A percentile compares a stretch with the other conserved stretches of the same genome.
These are phyloP conservation scores for Chytriomyces sp. DNA, from an alignment of 192 early-diverging fungal species.

Conservation along the genomic window DNA sequence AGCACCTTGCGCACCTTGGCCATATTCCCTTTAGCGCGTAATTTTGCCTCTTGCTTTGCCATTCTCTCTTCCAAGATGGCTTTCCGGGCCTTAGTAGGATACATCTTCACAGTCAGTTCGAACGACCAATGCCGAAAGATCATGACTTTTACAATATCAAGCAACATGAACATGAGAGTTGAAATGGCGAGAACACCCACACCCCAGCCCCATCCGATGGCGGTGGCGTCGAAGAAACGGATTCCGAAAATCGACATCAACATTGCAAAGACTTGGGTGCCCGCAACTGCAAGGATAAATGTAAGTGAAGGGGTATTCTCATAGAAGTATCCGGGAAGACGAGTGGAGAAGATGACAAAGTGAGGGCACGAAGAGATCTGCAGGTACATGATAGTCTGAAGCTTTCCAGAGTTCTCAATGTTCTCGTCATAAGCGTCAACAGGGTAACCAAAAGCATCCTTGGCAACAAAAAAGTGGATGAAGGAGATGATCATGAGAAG, in stretches of 20 bases:
- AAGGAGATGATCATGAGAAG: slow-evolving; percentile 65
- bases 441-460: slow-evolving; percentile 58
- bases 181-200: slow-evolving; percentile 72
- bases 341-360: slow-evolving; percentile 94
- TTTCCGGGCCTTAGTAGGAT: slow-evolving; percentile 67
- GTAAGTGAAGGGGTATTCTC: slow-evolving; percentile 75
- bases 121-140: slow-evolving; percentile 83
- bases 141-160: slow-evolving; percentile 88
- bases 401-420: slow-evolving; percentile 39
- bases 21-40: slow-evolving; percentile 27
- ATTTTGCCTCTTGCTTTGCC: neutral
- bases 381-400: slow-evolving; percentile 92
- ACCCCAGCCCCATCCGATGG: slow-evolving; percentile 73
- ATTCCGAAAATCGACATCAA: slow-evolving; percentile 79
- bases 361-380: slow-evolving; percentile 89
- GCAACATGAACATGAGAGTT: slow-evolving; percentile 74
- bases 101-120: slow-evolving; percentile 79
- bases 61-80: slow-evolving; percentile 53
- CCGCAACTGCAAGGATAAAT: slow-evolving; percentile 79
- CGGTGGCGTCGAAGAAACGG: slow-evolving; percentile 25
- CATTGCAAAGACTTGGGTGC: slow-evolving; percentile 88
- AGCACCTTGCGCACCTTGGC: slow-evolving; percentile 41
- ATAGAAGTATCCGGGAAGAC: slow-evolving; percentile 84
- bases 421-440: slow-evolving; percentile 1
- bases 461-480: slow-evolving; percentile 76